Conservation (phyloP, 108 stramenopile genomes). For the Thalassiosira profunda region DNA sequence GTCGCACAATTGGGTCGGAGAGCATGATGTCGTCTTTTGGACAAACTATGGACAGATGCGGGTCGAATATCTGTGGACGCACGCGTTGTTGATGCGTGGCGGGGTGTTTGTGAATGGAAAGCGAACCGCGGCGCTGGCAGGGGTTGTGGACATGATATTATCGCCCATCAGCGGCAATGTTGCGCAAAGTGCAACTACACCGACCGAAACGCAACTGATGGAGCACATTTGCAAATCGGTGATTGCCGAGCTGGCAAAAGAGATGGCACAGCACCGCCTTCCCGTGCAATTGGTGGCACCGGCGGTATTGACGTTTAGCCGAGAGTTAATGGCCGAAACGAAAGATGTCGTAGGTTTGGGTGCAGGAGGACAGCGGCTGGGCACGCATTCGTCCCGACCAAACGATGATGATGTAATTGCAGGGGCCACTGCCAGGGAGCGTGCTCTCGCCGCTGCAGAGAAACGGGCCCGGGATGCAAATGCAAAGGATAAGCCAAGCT, state of each 20-base stretch:
- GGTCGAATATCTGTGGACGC: slow-evolving; percentile 68
- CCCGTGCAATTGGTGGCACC: slow-evolving; percentile 56
- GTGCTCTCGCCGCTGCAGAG: slow-evolving; percentile 78
- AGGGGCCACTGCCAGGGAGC: slow-evolving; percentile 40
- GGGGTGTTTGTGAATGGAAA: slow-evolving; percentile 59
- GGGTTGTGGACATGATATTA: slow-evolving; percentile 39
- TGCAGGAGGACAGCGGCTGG: slow-evolving; percentile 36
- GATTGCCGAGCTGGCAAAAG: slow-evolving; percentile 49
- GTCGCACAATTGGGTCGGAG: slow-evolving; percentile 84
- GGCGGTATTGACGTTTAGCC: slow-evolving; percentile 51
- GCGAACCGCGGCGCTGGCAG: slow-evolving; percentile 67
- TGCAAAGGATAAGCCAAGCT: too few species aligned
- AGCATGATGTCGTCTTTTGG: slow-evolving; percentile 83
- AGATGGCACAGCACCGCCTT: slow-evolving; percentile 76
- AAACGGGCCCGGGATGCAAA: slow-evolving; percentile 47
- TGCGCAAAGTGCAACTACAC: neutral
- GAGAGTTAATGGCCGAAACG: slow-evolving; percentile 49
- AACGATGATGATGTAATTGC: slow-evolving; percentile 50
- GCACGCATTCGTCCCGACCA: slow-evolving; percentile 55
- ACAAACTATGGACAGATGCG: slow-evolving; percentile 83
- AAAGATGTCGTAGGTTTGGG: slow-evolving; percentile 12
- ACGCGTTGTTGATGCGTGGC: slow-evolving; percentile 40
- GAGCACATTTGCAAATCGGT: slow-evolving; percentile 49
- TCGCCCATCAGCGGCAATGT: neutral
- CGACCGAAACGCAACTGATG: slow-evolving; percentile 13